Percentiles rank a stretch among this genome's conserved stretches.
These are phyloP conservation scores for Kluyveromyces starmeri DNA, from an alignment of 805 yeast species.

Conservation along the genomic window DNA sequence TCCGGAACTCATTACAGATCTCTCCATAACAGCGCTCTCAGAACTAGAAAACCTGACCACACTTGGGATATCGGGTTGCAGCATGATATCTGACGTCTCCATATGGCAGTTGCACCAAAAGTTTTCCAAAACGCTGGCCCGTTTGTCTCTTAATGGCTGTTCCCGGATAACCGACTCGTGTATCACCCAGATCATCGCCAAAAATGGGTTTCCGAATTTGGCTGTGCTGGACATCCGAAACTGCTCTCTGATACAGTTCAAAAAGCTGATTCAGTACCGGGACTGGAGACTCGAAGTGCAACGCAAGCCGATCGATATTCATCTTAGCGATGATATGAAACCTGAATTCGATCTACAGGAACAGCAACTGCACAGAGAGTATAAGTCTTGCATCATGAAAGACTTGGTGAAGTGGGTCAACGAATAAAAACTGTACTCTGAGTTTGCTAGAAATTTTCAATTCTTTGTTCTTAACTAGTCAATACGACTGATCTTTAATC, in stretches of 20 bases:
- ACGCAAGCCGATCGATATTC: conserved; percentile 52
- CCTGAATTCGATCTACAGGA: conserved; percentile 53
- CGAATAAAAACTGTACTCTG: no score
- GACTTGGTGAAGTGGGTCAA: conserved; percentile 64
- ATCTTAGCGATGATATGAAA: conserved; percentile 68
- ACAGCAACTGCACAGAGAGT: conserved; percentile 43
- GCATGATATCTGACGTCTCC: conserved; percentile 55
- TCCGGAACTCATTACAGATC: conserved; percentile 63
- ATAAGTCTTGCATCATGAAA: conserved; percentile 46
- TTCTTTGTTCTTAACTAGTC: no score
- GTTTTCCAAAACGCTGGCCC: conserved; percentile 41
- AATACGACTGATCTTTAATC: no score
- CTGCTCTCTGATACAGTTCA: conserved; percentile 45
- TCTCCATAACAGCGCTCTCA: conserved; percentile 50
- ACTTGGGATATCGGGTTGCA: conserved; percentile 84
- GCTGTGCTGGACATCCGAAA: conserved; percentile 73
- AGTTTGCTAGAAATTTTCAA: no score
- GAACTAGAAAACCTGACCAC: conserved; percentile 53
- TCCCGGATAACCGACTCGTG: conserved; percentile 46
- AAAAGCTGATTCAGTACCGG: conserved; percentile 60
- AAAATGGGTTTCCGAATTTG: conserved; percentile 46
- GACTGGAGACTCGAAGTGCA: conserved; percentile 41
- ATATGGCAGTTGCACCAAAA: conserved; percentile 70
- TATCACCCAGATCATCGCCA: conserved; percentile 37
- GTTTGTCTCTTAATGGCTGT: conserved; percentile 74